Evolutionary conservation across 192 early-diverging fungal genomes (phyloP).

Genomic region (Dissophora ornata): DNA sequence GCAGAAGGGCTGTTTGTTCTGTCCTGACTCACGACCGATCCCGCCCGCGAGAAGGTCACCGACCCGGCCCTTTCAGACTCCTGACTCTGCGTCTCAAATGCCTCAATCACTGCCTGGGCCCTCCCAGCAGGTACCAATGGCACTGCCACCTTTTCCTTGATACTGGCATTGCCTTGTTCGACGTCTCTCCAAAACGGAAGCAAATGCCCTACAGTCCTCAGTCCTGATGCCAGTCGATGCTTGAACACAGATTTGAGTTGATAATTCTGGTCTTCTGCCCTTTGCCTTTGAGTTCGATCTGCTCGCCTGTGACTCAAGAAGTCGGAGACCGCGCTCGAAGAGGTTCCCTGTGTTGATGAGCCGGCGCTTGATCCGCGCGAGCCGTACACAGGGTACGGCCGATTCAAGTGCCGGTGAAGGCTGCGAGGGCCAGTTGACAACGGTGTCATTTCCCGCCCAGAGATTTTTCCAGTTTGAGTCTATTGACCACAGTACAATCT

Average conservation of each 20-base stretch:
- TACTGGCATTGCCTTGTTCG: conserved; percentile 22
- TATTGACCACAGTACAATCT: neutral
- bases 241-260: conserved; percentile 50
- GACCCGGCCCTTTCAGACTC: neutral
- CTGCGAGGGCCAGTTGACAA: neutral
- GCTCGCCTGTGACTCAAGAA: conserved; percentile 19
- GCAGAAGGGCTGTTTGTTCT: neutral
- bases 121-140: conserved; percentile 20
- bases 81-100: conserved; percentile 20
- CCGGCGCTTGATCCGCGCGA: neutral
- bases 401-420: neutral
- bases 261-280: conserved; percentile 10
- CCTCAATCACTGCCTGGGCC: conserved; percentile 25
- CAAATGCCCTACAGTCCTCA: conserved; percentile 32
- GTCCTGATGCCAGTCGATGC: conserved; percentile 23
- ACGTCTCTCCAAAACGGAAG: conserved; percentile 47
- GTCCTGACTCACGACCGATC: conserved; percentile 4
- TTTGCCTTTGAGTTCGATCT: conserved; percentile 10
- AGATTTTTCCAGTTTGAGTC: neutral
- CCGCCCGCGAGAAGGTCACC: conserved; percentile 1
- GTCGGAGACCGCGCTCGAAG: conserved; percentile 10
- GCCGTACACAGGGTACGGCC: conserved; percentile 11
- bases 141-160: conserved; percentile 33
- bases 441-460: neutral
- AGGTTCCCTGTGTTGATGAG: neutral